Base-by-base conservation (phyloP, 257 asterid species). In the Jasminum sambac region DNA sequence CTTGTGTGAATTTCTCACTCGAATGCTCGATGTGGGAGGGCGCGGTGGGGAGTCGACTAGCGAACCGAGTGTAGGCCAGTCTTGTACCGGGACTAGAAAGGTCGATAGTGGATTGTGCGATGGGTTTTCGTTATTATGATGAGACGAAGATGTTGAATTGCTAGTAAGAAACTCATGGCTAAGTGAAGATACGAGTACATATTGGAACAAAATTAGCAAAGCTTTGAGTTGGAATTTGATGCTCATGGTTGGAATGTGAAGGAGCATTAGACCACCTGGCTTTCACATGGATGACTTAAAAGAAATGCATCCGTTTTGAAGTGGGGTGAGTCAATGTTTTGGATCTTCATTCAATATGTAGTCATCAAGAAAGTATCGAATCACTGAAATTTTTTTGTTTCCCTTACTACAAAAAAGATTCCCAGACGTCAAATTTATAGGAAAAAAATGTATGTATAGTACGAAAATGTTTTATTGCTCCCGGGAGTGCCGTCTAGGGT, bases 71-170 rank as follows among this genome's bases (percentile, higher is more conserved):
- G 68, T 65, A 0, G 85, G 85, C 74, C 78, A 79, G 25, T 37
- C 62, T 67, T 71, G 67, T 6, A 69, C 64, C 1, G 90, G 91
- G 70, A 89, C 81, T 62, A 84, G 66, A 72, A 87, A 74, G 6
- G 93, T 89, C 25, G 87, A 76, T 16, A 59, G 36, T 0, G 88
- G 85, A 30, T 65, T 39, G 58, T 58, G 26, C 21, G 63, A 46
- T 59, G 65, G 44, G 5, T 62, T 76, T 0, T 58, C 73, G 34
- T 48, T 67, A 65, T 89, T 84, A 38, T 39, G 71, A 50, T 77
- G 82, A 36, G 60, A 50, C 13, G 85, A 69, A 61, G 83, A 74
- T 61, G 74, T 37, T 12, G 68, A 67, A 58, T 80, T 82, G 25
- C 89, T 78, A 73, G 52, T 70, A 3, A 66, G 70, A 41, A 83